Evolutionary conservation across 768 basidiomycete species (phyloP).

Genomic region (Lactarius evosmus): DNA sequence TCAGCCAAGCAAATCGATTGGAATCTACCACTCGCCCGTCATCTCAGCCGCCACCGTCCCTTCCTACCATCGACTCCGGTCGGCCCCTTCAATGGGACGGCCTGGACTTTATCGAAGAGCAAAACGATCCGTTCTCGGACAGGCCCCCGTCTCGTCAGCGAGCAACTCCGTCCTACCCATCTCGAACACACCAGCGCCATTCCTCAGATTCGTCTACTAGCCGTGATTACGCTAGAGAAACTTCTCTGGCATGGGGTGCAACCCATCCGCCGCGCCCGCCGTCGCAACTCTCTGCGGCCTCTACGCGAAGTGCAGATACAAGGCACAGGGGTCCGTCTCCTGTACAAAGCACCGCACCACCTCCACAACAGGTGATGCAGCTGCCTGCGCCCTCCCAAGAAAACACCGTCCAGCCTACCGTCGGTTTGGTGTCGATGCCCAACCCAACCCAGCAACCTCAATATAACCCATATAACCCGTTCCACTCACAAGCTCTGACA

Average conservation of each 20-base stretch:
- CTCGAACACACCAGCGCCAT: conserved; percentile 14
- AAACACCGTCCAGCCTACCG: neutral
- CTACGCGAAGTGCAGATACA: conserved; percentile 7
- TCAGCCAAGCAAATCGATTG: neutral
- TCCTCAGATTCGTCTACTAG: conserved; percentile 13
- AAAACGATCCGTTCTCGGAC: conserved; percentile 36
- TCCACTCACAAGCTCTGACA: conserved; percentile 22
- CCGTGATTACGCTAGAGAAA: neutral
- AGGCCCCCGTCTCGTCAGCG: conserved; percentile 15
- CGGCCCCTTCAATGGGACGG: conserved; percentile 33
- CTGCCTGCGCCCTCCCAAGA: conserved; percentile 16
- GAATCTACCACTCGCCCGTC: neutral
- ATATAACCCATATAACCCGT: neutral
- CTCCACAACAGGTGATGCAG: conserved; percentile 4
- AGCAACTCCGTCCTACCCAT: conserved; percentile 8
- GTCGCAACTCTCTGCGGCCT: conserved; percentile 15
- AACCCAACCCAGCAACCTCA: conserved; percentile 7
- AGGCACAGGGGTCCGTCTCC: conserved; percentile 7
- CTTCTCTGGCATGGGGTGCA: neutral
- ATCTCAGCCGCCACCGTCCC: conserved; percentile 8
- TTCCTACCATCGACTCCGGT: conserved; percentile 37
- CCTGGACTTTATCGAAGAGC: conserved; percentile 11
- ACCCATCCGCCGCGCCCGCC: conserved; percentile 8
- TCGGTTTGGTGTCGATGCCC: conserved; percentile 15
- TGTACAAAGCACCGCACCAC: neutral